phyloP scores from a whole-genome alignment of 352 stramenopile genomes.

The Sclerospora graminicola region DNA sequence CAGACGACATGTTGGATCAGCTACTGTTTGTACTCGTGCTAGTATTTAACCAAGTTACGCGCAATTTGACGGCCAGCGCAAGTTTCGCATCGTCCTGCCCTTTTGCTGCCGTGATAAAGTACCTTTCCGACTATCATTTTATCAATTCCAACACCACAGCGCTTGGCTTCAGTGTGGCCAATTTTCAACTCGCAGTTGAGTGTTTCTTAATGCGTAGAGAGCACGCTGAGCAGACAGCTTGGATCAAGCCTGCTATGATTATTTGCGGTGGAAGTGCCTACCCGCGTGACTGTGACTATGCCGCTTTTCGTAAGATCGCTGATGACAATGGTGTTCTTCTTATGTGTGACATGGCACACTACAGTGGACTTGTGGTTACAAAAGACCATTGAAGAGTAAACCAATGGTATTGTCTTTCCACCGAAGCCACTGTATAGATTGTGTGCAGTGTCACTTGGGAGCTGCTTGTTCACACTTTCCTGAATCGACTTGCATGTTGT shows the following conservation, averaged over 20 bases:
- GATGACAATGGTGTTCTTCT: slow-evolving; percentile 95
- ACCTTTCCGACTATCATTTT: slow-evolving; percentile 69
- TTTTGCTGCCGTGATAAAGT: slow-evolving; percentile 47
- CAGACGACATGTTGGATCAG: slow-evolving; percentile 72
- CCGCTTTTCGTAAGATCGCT: slow-evolving; percentile 94
- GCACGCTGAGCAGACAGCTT: slow-evolving; percentile 73
- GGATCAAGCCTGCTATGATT: slow-evolving; percentile 98
- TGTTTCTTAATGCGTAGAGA: slow-evolving; percentile 54
- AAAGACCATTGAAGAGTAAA: too few relatives aligned
- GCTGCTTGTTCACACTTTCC: too few relatives aligned
- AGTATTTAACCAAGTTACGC: slow-evolving; percentile 23
- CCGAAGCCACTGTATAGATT: too few relatives aligned
- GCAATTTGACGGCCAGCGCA: slow-evolving; percentile 1
- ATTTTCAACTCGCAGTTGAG: slow-evolving; percentile 70
- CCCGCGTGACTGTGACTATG: too few relatives aligned
- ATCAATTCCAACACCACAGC: slow-evolving; percentile 78
- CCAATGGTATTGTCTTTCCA: too few relatives aligned
- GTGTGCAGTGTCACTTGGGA: too few relatives aligned
- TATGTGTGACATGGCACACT: slow-evolving; percentile 99
- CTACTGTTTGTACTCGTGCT: slow-evolving; percentile 60
- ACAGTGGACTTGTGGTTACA: slow-evolving; percentile 97
- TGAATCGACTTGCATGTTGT: too few relatives aligned
- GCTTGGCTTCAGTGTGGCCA: slow-evolving; percentile 68
- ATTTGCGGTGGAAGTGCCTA: slow-evolving; percentile 94
- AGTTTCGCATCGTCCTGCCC: slow-evolving; percentile 23